Conservation (phyloP, 352 stramenopile species). For the Sclerospora graminicola region DNA sequence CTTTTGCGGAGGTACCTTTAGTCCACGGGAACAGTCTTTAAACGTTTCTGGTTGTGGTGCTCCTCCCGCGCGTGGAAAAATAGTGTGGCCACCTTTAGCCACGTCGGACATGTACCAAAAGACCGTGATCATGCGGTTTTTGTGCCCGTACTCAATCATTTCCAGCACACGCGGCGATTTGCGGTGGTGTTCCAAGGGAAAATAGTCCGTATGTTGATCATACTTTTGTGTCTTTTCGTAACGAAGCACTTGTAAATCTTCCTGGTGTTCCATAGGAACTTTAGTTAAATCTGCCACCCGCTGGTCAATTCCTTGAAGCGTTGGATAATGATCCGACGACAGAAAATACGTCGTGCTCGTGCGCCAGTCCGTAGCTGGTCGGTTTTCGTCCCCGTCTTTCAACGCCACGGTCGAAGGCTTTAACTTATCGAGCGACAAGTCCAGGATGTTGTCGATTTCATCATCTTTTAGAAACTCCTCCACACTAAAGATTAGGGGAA, state of each 20-base stretch:
- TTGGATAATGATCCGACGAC: conserved; percentile 28
- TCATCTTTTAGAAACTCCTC: conserved; percentile 68
- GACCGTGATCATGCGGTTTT: conserved; percentile 81
- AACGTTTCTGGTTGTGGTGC: conserved; percentile 30
- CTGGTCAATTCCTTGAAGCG: conserved; percentile 47
- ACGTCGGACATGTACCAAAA: conserved; percentile 86
- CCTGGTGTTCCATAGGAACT: conserved; percentile 45
- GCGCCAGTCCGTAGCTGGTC: conserved; percentile 54
- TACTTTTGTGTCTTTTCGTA: conserved; percentile 71
- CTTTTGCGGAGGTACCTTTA: conserved; percentile 57
- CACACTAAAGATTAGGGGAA: conserved; percentile 54
- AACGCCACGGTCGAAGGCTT: conserved; percentile 48
- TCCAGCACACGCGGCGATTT: conserved; percentile 34
- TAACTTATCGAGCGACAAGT: conserved; percentile 54
- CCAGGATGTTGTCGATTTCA: conserved; percentile 64
- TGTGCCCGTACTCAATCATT: conserved; percentile 53
- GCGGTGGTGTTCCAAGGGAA: conserved; percentile 26
- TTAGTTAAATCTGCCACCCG: conserved; percentile 53
- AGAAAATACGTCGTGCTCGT: conserved; percentile 75
- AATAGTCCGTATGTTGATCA: conserved; percentile 68
- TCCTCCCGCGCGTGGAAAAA: conserved; percentile 51
- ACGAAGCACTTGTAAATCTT: conserved; percentile 58
- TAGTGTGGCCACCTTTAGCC: conserved; percentile 52
- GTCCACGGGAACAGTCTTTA: conserved; percentile 48
- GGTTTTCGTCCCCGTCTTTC: conserved; percentile 54